A percentile compares a stretch with the other conserved stretches of the same genome.
These are phyloP conservation scores for Oidium heveae DNA, from an alignment of 2,329 filamentous ascomycete species.

Conservation along the genomic window DNA sequence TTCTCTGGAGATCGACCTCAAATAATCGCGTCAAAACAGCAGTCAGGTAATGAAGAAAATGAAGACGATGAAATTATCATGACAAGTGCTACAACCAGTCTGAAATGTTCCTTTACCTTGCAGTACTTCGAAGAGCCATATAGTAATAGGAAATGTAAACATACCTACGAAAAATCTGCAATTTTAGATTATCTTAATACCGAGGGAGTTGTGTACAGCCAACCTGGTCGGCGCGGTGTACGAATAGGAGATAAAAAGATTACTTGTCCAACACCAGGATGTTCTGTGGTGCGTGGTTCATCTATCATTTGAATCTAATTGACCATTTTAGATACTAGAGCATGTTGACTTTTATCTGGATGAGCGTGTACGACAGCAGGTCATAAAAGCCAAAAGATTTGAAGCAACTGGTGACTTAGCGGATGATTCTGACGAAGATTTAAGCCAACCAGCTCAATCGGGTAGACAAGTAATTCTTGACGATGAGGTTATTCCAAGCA, in stretches of 20 bases:
- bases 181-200: slow-evolving; percentile 24
- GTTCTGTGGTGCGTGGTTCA: slow-evolving; percentile 23
- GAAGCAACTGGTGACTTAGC: neutral
- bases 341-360: neutral
- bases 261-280: slow-evolving; percentile 40
- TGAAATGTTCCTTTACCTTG: slow-evolving; percentile 46
- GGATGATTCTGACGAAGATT: neutral
- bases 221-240: neutral
- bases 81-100: slow-evolving; percentile 33
- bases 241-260: slow-evolving; percentile 12
- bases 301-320: neutral
- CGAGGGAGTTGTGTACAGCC: slow-evolving; percentile 3
- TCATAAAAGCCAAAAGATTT: neutral
- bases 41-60: slow-evolving; percentile 16
- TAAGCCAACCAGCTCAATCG: no score
- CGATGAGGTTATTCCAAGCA: no score
- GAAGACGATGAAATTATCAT: slow-evolving; percentile 43
- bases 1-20: slow-evolving; percentile 19
- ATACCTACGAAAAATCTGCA: slow-evolving; percentile 42
- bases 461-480: no score
- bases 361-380: neutral
- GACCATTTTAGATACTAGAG: slow-evolving; percentile 19
- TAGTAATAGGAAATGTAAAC: slow-evolving; percentile 40
- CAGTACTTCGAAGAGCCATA: slow-evolving; percentile 37
- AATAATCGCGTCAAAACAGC: slow-evolving; percentile 3